Base-by-base conservation (phyloP, 2,329 filamentous ascomycete species). In the Amphichorda felina region DNA sequence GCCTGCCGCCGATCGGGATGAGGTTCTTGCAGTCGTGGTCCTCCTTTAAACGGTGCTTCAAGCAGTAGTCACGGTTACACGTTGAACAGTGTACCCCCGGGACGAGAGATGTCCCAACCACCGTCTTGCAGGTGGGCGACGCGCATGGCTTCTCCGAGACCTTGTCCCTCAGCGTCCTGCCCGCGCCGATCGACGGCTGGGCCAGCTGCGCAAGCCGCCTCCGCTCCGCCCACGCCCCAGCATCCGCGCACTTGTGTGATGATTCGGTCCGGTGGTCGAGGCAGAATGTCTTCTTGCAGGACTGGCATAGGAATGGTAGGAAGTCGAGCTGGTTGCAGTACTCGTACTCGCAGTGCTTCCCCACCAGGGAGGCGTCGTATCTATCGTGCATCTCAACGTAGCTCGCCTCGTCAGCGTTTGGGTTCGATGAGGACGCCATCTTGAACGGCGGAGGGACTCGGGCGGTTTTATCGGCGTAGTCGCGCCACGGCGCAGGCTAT, bases 301-400 rank as follows among this genome's bases (percentile, higher is more conserved):
- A 91, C 55, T 93, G 84, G 64, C 91, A 98, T 52, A 78, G 72
- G 59, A 96, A 96, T 4, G 91, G 91, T 4, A 98, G 75, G 58
- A 98, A 96, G 61, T 96, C 91, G 41, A 96, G 82, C 54, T 91
- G 83, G 55, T 88, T 82, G 68, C 91, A 98, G 68, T 86, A 93
- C 44, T 81, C 68, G 60, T 83, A 80, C 57, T 95, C 78, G 71
- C 91, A 98, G 66, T 95, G 88, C 42, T 75, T 75, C 58, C 91
- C 91, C 47, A 96, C 81, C 17, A 88, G 73, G 49, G 84, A 80
- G 33, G 88, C 80, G 60, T 95, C 88, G 54, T 70, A 54, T 40
- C 60, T 70, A 50, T 76, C 72, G 50, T 81, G 28, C 35, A 36
- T 36, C 22, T 35, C 25, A 13, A 36, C 35, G 35, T 36, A 36